A percentile compares a stretch with the other conserved stretches of the same genome.
Evolutionary conservation across 768 basidiomycete species (phyloP).

Genomic region (Trametes villosa): DNA sequence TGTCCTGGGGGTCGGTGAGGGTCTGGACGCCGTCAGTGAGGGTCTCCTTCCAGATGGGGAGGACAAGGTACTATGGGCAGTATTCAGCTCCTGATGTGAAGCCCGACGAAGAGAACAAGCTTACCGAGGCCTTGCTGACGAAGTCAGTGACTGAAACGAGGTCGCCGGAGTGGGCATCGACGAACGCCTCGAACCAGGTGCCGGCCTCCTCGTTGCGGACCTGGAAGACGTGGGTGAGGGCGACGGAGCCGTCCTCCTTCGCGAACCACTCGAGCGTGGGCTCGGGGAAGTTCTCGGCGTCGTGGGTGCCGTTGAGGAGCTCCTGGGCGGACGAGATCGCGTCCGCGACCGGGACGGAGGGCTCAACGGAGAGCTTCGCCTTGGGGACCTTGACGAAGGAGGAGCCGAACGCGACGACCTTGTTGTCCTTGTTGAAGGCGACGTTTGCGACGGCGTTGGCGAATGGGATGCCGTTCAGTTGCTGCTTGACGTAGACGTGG

Average conservation of each 20-base stretch:
- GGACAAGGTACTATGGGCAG: constrained; percentile 45
- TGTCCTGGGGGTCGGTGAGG: constrained; percentile 58
- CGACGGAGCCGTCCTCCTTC: constrained; percentile 42
- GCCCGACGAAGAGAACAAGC: constrained; percentile 10
- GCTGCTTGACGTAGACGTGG: constrained; percentile 32
- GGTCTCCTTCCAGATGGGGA: constrained; percentile 55
- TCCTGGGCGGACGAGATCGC: constrained; percentile 45
- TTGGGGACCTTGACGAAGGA: constrained; percentile 45
- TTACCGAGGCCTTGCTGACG: constrained; percentile 48
- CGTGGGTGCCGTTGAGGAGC: constrained; percentile 42
- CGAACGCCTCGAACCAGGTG: constrained; percentile 60
- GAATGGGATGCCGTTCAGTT: constrained; percentile 40
- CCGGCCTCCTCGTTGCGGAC: constrained; percentile 46
- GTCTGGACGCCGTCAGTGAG: constrained; percentile 53
- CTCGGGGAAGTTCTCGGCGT: constrained; percentile 39
- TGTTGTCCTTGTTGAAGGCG: constrained; percentile 45
- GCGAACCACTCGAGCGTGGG: constrained; percentile 47
- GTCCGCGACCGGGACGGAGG: constrained; percentile 40
- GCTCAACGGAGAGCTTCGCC: constrained; percentile 33
- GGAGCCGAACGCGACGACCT: constrained; percentile 49
- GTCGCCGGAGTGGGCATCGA: constrained; percentile 60
- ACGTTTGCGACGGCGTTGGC: constrained; percentile 50
- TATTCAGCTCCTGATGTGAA: background rate
- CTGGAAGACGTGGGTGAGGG: constrained; percentile 47
- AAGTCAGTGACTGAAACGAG: constrained; percentile 57